These are phyloP conservation scores for Priceomyces castillae DNA, from an alignment of 805 yeast species.

Conservation along the genomic window DNA sequence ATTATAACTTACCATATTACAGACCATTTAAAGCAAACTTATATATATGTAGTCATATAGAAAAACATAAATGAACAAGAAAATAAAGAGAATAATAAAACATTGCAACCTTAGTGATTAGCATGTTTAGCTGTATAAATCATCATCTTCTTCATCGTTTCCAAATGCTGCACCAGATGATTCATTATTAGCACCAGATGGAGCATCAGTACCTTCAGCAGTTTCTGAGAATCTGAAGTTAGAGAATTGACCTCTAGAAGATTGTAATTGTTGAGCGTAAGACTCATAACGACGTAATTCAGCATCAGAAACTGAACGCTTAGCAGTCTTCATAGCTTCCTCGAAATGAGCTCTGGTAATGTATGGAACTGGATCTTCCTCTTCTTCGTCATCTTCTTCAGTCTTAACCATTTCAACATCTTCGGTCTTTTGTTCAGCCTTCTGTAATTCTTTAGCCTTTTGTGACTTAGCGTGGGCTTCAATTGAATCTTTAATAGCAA, in stretches of 20 bases:
- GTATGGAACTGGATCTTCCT: slow-evolving; percentile 92
- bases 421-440: slow-evolving; percentile 35
- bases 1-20: neutral
- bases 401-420: slow-evolving; percentile 52
- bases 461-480: slow-evolving; percentile 58
- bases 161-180: slow-evolving; percentile 46
- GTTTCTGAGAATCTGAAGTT: slow-evolving; percentile 78
- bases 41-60: neutral
- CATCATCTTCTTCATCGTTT: slow-evolving; percentile 56
- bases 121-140: slow-evolving; percentile 52
- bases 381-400: slow-evolving; percentile 62
- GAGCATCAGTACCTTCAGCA: slow-evolving; percentile 26
- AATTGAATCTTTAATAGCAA: slow-evolving; percentile 96
- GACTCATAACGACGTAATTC: slow-evolving; percentile 99
- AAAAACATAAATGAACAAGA: neutral
- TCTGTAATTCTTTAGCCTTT: slow-evolving; percentile 37
- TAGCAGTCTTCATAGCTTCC: slow-evolving; percentile 99
- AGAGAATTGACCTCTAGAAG: slow-evolving; percentile 92
- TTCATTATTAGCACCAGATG: slow-evolving; percentile 8
- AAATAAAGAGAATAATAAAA: neutral
- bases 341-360: slow-evolving; percentile 93
- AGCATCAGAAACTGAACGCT: slow-evolving; percentile 94
- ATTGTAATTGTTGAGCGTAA: slow-evolving; percentile 92
- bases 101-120: neutral
- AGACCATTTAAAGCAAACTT: neutral